Evolutionary conservation across 176 grass and related monocot genomes (phyloP).

Genomic region (Neostapfia colusana): DNA sequence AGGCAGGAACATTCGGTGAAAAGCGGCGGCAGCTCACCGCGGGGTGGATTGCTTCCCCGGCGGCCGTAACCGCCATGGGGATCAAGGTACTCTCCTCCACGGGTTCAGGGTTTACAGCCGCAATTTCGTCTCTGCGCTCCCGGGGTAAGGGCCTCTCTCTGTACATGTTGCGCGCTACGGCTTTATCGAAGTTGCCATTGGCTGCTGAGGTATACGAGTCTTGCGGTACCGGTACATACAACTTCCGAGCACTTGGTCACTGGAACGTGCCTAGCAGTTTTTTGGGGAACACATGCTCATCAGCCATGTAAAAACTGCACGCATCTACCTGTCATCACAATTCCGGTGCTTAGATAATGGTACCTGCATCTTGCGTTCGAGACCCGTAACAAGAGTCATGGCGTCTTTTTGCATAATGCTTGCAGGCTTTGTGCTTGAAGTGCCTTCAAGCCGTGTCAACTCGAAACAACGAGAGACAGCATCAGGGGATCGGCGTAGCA

Average conservation of each 20-base stretch:
- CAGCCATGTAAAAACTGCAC: too few species aligned
- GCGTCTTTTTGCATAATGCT: too few species aligned
- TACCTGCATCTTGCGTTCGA: too few species aligned
- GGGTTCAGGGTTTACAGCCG: background rate
- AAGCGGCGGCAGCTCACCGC: constrained; percentile 17
- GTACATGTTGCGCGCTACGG: constrained; percentile 48
- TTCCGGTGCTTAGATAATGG: too few species aligned
- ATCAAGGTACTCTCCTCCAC: constrained; percentile 58
- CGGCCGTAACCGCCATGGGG: constrained; percentile 50
- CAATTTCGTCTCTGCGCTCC: background rate
- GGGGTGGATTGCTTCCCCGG: background rate
- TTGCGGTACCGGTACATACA: too few species aligned
- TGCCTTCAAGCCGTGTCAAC: background rate
- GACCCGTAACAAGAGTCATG: too few species aligned
- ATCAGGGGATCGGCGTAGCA: background rate
- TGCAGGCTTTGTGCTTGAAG: too few species aligned
- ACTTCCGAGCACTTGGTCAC: too few species aligned
- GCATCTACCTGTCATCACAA: too few species aligned
- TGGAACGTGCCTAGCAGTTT: too few species aligned
- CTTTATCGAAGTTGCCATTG: constrained; percentile 89
- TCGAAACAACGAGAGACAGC: background rate
- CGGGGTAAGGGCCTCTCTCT: background rate
- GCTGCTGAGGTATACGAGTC: too few species aligned
- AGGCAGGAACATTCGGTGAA: constrained; percentile 12
- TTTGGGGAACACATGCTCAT: too few species aligned